A percentile compares a stretch with the other conserved stretches of the same genome.
Conservation (phyloP, 139 green algal genomes). For the Parachlorella kessleri region DNA sequence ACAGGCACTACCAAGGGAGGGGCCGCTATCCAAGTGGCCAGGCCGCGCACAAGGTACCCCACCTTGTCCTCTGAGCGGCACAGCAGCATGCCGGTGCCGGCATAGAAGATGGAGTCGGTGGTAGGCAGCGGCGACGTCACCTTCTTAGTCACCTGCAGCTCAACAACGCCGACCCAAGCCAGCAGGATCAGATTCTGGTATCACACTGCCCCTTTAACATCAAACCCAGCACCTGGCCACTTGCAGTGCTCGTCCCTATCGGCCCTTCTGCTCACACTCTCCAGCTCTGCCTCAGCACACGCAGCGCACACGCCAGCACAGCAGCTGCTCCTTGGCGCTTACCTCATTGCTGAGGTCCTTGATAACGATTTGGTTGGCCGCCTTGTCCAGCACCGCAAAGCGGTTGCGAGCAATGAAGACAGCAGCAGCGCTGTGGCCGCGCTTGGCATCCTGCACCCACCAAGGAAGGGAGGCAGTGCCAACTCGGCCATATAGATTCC, state of each 20-base stretch:
- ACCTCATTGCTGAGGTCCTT: slow-evolving; percentile 98
- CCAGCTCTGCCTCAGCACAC: too few relatives aligned
- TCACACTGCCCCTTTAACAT: too few relatives aligned
- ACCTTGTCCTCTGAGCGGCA: slow-evolving; percentile 95
- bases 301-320: too few relatives aligned
- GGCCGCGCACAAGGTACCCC: too few relatives aligned
- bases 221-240: too few relatives aligned
- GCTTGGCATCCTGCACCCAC: slow-evolving; percentile 76
- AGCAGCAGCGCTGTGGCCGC: slow-evolving; percentile 77
- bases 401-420: slow-evolving; percentile 99
- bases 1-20: too few relatives aligned
- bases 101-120: slow-evolving; percentile 96
- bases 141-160: slow-evolving; percentile 92
- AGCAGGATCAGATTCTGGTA: too few relatives aligned
- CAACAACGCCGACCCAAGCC: too few relatives aligned
- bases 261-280: too few relatives aligned
- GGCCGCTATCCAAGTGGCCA: too few relatives aligned
- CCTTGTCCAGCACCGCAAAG: slow-evolving; percentile 97
- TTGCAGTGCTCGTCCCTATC: too few relatives aligned
- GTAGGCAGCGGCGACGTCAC: slow-evolving; percentile 70
- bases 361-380: slow-evolving; percentile 84
- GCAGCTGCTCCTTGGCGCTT: too few relatives aligned
- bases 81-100: slow-evolving; percentile 94
- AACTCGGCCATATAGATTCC: neutral
- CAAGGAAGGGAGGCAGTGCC: neutral